These are phyloP conservation scores for Nemania abortiva DNA, from an alignment of 2,329 filamentous ascomycete genomes.

Conservation along the genomic window DNA sequence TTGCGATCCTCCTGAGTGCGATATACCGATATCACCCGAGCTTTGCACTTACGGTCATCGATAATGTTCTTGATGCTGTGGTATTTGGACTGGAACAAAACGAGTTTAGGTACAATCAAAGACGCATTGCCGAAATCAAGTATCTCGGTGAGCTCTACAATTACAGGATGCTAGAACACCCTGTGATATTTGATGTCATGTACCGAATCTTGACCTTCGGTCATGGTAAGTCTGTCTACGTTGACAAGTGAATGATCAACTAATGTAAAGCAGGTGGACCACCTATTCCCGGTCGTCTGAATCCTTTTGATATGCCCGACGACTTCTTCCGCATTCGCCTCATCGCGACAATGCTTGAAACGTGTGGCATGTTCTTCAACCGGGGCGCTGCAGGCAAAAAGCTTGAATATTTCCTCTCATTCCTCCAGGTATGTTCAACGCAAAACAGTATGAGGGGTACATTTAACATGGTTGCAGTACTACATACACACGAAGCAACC, in stretches of 20 bases:
- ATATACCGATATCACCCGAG: constrained; percentile 92
- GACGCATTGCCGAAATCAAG: constrained; percentile 93
- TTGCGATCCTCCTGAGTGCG: constrained; percentile 89
- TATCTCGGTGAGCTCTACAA: constrained; percentile 98
- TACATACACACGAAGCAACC: constrained; percentile 92
- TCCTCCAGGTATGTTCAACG: constrained; percentile 77
- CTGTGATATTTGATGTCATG: constrained; percentile 93
- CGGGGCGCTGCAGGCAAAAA: constrained; percentile 95
- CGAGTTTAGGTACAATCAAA: constrained; percentile 97
- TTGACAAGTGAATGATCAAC: constrained; percentile 6
- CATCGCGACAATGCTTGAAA: constrained; percentile 89
- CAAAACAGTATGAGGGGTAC: constrained; percentile 12
- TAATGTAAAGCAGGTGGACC: constrained; percentile 70
- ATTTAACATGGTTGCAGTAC: constrained; percentile 67
- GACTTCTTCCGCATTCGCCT: constrained; percentile 97
- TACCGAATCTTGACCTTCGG: constrained; percentile 96
- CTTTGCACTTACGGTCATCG: constrained; percentile 91
- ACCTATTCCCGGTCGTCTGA: constrained; percentile 81
- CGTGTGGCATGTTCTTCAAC: constrained; percentile 95
- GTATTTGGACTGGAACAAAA: constrained; percentile 91
- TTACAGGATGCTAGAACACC: constrained; percentile 95
- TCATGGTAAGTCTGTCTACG: constrained; percentile 67
- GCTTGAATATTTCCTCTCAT: constrained; percentile 95
- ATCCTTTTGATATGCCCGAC: constrained; percentile 85
- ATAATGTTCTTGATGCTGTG: constrained; percentile 90